Conservation (phyloP, 2,329 filamentous ascomycete species). For the Talaromyces sp. region DNA sequence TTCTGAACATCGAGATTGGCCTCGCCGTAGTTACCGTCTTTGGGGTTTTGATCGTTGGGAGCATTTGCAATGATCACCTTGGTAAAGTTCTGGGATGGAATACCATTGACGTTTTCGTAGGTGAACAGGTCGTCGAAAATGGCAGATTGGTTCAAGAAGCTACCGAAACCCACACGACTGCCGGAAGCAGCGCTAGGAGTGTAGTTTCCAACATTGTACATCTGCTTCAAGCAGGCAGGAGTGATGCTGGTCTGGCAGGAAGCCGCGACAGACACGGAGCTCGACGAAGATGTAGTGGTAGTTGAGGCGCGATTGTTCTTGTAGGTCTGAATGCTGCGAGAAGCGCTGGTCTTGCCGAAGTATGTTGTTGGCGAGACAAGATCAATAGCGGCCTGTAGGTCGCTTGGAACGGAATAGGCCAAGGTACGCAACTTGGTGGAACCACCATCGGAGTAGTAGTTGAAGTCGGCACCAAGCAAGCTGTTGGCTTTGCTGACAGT, state of each 20-base stretch:
- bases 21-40: slow-evolving; percentile 48
- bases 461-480: slow-evolving; percentile 52
- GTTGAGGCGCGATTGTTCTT: slow-evolving; percentile 17
- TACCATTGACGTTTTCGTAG: slow-evolving; percentile 42
- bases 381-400: slow-evolving; percentile 43
- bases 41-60: slow-evolving; percentile 48
- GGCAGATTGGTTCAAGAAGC: slow-evolving; percentile 54
- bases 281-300: neutral
- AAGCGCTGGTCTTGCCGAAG: slow-evolving; percentile 43
- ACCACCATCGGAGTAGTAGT: slow-evolving; percentile 44
- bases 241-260: slow-evolving; percentile 39
- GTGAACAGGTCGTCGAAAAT: slow-evolving; percentile 47
- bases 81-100: slow-evolving; percentile 55
- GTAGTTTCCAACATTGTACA: slow-evolving; percentile 53
- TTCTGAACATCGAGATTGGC: slow-evolving; percentile 66
- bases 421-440: slow-evolving; percentile 45
- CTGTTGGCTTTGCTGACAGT: slow-evolving; percentile 42
- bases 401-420: slow-evolving; percentile 43
- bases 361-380: slow-evolving; percentile 54
- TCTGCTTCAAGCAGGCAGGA: slow-evolving; percentile 49
- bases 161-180: slow-evolving; percentile 52
- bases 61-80: slow-evolving; percentile 59
- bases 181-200: slow-evolving; percentile 46
- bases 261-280: slow-evolving; percentile 28
- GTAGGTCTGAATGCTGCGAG: slow-evolving; percentile 12